Evolutionary conservation across 2,329 filamentous ascomycete genomes (phyloP), one percentile per base, ranked within the genome.

Genomic region (Lecanicillium sp.): DNA sequence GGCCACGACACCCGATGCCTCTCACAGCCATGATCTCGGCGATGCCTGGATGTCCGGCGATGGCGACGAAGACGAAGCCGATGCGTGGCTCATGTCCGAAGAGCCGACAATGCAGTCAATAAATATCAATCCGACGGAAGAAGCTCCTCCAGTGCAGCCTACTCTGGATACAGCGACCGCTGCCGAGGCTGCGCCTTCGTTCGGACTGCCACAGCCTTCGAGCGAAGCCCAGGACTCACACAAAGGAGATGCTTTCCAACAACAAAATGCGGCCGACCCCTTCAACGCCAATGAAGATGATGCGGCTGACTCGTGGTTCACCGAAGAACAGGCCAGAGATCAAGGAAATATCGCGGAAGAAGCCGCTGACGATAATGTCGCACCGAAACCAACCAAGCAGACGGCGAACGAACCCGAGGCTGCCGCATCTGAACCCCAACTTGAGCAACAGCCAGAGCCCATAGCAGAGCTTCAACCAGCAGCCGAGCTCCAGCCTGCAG

Each of bases 31-130:
- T 20, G 23, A 38, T 24, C 21, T 41, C 7, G 48, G 37, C 8
- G 44, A 51, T 37, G 53, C 42, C 11, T 51, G 49, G 53, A 29
- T 50, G 40, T 42, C 56, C 45, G 55, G 40, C n/a, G 52, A 58
- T 44, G 55, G 38, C 19, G 50, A 58, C 1, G 56, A 59, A 40
- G 50, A 35, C 20, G 55, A 61, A 37, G 57, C 23, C n/a, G 54
- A 50, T 49, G 53, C 55, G 20, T 60, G 56, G 58, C 32, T 60
- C 8, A 19, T 29, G 21, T 41, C 48, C 6, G 48, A 40, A 8
- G 35, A 36, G 5, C 21, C 41, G 20, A 27, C 45, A 5, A 6
- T 19, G 33, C 40, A 45, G 21, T 33, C 48, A 5, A 24, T 35
- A 2, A 23, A 39, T 17, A 3, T 42, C 11, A 30, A 35, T n/a